Evolutionary conservation across 169 alveolate genomes (phyloP).

Genomic region (Perkinsus olseni): DNA sequence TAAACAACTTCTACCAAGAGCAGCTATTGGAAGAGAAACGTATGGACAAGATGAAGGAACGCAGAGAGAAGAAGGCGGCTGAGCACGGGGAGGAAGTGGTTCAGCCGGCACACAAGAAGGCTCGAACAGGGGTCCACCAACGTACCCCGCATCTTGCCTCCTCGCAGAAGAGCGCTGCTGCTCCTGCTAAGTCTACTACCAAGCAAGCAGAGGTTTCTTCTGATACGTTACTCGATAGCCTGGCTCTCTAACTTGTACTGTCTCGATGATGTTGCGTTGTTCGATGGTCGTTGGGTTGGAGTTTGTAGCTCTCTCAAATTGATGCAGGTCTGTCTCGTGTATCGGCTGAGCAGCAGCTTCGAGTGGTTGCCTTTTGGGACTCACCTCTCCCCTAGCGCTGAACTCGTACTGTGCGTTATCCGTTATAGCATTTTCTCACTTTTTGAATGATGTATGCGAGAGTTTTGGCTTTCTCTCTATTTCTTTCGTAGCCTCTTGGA

Average conservation of each 20-base stretch:
- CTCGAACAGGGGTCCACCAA: neutral
- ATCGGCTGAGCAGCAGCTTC: no score
- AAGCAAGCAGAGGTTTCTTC: neutral
- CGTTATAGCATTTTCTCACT: no score
- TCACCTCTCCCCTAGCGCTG: no score
- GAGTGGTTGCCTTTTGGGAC: no score
- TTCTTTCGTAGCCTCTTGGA: no score
- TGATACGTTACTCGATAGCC: neutral
- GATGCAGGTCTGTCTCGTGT: no score
- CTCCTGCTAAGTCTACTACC: neutral
- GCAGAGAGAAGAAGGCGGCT: conserved; percentile 1
- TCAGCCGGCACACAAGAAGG: neutral
- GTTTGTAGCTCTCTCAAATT: no score
- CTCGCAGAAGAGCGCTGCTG: neutral
- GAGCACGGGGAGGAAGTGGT: neutral
- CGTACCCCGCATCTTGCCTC: neutral
- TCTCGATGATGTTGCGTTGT: neutral
- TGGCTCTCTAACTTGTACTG: neutral
- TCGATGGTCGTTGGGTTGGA: no score
- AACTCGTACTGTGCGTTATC: no score
- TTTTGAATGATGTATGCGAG: no score
- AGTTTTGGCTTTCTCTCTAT: no score
- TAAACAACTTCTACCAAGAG: conserved; percentile 46
- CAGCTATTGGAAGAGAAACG: conserved; percentile 15
- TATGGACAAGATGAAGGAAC: conserved; percentile 33